These are phyloP conservation scores for Fistulifera pelliculosa DNA, from an alignment of 108 stramenopile species.

Conservation along the genomic window DNA sequence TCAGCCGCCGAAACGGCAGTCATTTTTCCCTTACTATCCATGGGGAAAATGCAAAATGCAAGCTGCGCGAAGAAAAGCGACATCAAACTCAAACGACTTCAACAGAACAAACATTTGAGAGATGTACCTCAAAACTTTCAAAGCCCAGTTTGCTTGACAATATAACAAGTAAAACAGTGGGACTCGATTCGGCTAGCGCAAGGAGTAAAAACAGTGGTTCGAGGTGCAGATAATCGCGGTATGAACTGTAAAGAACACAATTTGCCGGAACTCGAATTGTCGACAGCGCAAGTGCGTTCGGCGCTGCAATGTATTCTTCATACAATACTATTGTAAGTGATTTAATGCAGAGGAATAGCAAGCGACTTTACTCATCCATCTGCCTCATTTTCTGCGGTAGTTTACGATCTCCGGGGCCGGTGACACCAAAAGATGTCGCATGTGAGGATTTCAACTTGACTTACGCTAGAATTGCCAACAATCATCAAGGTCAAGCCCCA, in stretches of 20 bases:
- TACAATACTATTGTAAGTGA: conserved; percentile 70
- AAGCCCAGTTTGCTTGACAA: too few species aligned
- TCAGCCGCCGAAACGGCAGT: too few species aligned
- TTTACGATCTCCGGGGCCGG: conserved; percentile 77
- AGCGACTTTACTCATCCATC: not conserved
- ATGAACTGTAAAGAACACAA: conserved; percentile 84
- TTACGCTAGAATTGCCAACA: conserved; percentile 64
- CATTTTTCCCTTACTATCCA: too few species aligned
- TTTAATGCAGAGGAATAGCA: not conserved
- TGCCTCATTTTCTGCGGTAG: conserved; percentile 8
- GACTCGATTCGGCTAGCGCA: too few species aligned
- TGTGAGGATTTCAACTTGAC: conserved; percentile 78
- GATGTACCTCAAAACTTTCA: too few species aligned
- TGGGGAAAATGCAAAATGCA: too few species aligned
- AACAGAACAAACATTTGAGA: too few species aligned
- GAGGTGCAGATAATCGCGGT: not conserved
- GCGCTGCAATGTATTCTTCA: conserved; percentile 78
- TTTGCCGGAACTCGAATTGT: conserved; percentile 74
- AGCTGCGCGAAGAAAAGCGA: too few species aligned
- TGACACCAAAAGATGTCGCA: conserved; percentile 65
- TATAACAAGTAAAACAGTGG: too few species aligned
- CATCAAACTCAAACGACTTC: too few species aligned
- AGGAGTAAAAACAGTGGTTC: too few species aligned
- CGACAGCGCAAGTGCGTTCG: conserved; percentile 74
- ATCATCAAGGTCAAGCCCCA: conserved; percentile 17